Conservation (phyloP, 2,329 filamentous ascomycete species). For the Lecanosticta acicola region DNA sequence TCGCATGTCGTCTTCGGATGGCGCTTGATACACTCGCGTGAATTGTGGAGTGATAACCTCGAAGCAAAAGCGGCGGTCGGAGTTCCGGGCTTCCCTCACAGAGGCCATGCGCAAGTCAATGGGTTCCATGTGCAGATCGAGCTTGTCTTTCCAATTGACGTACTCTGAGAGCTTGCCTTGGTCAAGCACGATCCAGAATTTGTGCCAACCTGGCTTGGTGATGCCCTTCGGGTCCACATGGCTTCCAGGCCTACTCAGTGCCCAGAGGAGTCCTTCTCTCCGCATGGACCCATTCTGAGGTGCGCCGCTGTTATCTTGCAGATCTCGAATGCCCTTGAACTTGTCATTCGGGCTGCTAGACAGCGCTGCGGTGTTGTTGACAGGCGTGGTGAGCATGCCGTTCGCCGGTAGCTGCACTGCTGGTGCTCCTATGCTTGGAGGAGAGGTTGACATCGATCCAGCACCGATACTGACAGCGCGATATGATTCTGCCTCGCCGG, state of each 20-base stretch:
- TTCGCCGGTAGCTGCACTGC: constrained; percentile 22
- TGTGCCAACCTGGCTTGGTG: constrained; percentile 98
- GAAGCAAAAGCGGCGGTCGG: constrained; percentile 93
- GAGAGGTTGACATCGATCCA: constrained; percentile 24
- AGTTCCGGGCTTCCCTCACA: constrained; percentile 88
- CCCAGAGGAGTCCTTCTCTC: constrained; percentile 94
- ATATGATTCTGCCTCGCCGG: constrained; percentile 19
- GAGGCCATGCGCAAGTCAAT: constrained; percentile 97
- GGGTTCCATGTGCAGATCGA: constrained; percentile 95
- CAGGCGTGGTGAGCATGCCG: constrained; percentile 21
- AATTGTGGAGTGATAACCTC: constrained; percentile 96
- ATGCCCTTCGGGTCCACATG: constrained; percentile 92
- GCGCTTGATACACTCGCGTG: constrained; percentile 94
- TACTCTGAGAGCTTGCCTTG: constrained; percentile 96
- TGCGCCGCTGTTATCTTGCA: constrained; percentile 62
- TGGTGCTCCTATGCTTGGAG: constrained; percentile 19
- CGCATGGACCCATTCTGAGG: constrained; percentile 60
- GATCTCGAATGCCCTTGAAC: constrained; percentile 87
- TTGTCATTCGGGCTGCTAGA: constrained; percentile 43
- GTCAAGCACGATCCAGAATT: constrained; percentile 99
- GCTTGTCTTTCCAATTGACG: constrained; percentile 97
- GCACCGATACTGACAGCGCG: constrained; percentile 22
- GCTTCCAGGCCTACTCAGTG: constrained; percentile 82
- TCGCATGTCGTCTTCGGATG: constrained; percentile 95
- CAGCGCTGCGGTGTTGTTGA: constrained; percentile 8